phyloP scores from a whole-genome alignment of 805 yeast species.

The Wickerhamomyces pijperi region DNA sequence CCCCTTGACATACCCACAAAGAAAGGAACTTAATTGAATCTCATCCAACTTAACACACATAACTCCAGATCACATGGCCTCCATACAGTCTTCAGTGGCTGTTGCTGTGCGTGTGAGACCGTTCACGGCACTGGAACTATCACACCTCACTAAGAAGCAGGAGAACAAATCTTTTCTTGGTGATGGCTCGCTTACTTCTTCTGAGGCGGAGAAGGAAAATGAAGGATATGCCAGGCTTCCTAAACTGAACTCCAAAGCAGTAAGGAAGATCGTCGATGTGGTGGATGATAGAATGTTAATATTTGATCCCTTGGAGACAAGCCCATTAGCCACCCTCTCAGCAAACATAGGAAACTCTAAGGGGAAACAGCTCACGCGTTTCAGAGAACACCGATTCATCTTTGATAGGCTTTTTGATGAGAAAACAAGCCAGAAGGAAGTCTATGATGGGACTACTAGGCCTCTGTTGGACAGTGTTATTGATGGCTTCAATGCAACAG shows the following conservation, averaged over 20 bases:
- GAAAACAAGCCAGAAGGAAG: constrained; percentile 50
- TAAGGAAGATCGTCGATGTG: constrained; percentile 63
- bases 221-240: constrained; percentile 6
- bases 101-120: constrained; percentile 83
- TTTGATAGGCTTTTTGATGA: constrained; percentile 75
- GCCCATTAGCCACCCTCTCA: constrained; percentile 32
- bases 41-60: too few species aligned
- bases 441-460: constrained; percentile 53
- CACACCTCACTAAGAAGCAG: constrained; percentile 31
- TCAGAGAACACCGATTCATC: constrained; percentile 67
- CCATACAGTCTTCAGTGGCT: constrained; percentile 44
- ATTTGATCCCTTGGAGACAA: constrained; percentile 74
- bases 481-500: constrained; percentile 84
- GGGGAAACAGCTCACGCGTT: constrained; percentile 27
- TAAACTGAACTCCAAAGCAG: constrained; percentile 31
- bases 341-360: constrained; percentile 25
- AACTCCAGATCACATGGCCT: not conserved
- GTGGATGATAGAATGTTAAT: constrained; percentile 80
- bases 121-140: constrained; percentile 50
- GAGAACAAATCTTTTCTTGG: constrained; percentile 34
- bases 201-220: constrained; percentile 11
- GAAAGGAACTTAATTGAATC: too few species aligned
- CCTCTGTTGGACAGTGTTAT: constrained; percentile 66
- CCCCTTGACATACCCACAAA: too few species aligned
- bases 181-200: constrained; percentile 37